phyloP scores from a whole-genome alignment of 148 eudicot genomes.

The Vaccinium myrtillus region DNA sequence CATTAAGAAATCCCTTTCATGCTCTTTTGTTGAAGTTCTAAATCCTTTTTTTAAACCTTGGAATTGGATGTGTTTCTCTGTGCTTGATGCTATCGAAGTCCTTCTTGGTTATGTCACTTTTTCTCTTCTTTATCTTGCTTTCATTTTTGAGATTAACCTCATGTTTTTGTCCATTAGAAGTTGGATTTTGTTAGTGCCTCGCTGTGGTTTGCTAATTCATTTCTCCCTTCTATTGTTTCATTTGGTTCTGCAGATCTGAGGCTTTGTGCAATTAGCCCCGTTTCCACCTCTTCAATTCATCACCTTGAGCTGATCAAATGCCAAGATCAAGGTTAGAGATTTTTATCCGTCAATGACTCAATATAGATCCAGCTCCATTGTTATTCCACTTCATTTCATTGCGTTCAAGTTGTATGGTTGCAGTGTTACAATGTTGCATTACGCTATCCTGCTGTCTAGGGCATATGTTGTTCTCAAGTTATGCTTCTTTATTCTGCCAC shows the following conservation, averaged over 20 bases:
- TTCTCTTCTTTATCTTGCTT: background rate
- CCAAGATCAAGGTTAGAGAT: slow-evolving; percentile 50
- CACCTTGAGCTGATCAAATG: slow-evolving; percentile 31
- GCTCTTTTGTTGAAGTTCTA: background rate
- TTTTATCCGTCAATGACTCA: background rate
- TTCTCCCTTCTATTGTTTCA: background rate
- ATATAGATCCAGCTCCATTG: background rate
- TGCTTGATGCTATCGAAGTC: background rate
- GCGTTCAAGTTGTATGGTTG: background rate
- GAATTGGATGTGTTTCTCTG: background rate
- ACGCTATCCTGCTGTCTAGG: too few species aligned
- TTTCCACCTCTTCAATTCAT: background rate
- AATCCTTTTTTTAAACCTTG: background rate
- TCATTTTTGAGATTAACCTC: background rate
- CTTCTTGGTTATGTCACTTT: background rate
- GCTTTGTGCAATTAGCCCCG: background rate
- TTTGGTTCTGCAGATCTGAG: slow-evolving; percentile 13
- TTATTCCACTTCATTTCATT: background rate
- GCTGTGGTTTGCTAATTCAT: background rate
- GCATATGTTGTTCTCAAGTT: too few species aligned
- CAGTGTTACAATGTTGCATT: background rate
- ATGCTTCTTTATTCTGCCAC: too few species aligned
- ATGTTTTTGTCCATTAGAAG: background rate
- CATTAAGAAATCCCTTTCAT: background rate
- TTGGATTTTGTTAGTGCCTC: background rate